Conservation (phyloP, 352 stramenopile species). For the Globisporangium alternatum region DNA sequence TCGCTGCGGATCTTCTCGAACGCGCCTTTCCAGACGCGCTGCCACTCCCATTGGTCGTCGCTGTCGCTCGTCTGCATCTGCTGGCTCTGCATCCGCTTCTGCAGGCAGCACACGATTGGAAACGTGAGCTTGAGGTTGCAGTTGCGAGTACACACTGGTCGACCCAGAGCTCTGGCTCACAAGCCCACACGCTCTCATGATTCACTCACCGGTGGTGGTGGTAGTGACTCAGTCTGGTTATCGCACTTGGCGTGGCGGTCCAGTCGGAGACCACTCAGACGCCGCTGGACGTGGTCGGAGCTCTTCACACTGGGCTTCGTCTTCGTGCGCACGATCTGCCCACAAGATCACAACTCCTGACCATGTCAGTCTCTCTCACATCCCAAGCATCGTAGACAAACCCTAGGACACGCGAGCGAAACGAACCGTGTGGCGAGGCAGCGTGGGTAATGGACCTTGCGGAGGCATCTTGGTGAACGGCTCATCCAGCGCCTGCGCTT, state of each 20-base stretch:
- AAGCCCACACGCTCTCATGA: background rate
- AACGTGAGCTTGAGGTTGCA: background rate
- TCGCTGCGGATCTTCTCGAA: conserved; percentile 59
- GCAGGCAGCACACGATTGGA: background rate
- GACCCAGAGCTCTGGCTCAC: background rate
- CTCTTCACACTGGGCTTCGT: background rate
- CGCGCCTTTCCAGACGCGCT: conserved; percentile 65
- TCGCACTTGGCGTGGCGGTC: background rate
- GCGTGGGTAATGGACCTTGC: conserved; percentile 44
- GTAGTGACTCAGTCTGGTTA: background rate
- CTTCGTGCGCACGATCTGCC: background rate
- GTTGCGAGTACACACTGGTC: no score
- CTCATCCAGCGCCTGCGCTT: conserved; percentile 37
- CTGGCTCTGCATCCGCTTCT: conserved; percentile 34
- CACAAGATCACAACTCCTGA: background rate
- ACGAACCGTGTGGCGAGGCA: conserved; percentile 46
- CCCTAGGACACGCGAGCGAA: background rate
- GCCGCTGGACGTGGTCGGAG: background rate
- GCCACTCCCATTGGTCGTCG: conserved; percentile 69
- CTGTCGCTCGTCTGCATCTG: conserved; percentile 57
- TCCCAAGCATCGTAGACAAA: background rate
- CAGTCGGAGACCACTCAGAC: background rate
- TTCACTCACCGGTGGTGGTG: background rate
- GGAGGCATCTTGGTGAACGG: conserved; percentile 66
- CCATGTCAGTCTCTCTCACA: background rate